Evolutionary conservation across 2,329 filamentous ascomycete genomes (phyloP).

Genomic region (Beauveria sp.): DNA sequence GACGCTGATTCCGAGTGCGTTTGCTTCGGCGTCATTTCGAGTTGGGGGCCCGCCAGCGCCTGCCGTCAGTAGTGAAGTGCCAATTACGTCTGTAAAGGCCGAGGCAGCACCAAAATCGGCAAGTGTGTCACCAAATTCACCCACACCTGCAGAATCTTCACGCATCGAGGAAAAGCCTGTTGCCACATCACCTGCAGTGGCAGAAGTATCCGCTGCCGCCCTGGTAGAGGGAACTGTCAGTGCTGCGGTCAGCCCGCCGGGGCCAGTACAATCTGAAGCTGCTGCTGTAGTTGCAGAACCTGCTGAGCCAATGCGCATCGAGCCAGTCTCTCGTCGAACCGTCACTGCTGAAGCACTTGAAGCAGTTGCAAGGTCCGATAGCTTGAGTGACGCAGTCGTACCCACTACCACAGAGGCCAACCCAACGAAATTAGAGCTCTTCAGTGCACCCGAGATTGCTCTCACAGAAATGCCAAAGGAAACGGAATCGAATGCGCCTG

Average conservation of each 20-base stretch:
- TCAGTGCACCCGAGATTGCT: background rate
- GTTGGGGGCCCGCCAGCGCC: constrained; percentile 1
- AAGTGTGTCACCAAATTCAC: no score
- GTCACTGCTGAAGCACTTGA: background rate
- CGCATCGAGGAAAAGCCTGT: background rate
- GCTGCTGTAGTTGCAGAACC: background rate
- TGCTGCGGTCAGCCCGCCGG: background rate
- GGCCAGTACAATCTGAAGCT: background rate
- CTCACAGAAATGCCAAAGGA: background rate
- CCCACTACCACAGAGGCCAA: background rate
- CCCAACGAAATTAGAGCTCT: background rate
- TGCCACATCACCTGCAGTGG: background rate
- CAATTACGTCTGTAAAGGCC: background rate
- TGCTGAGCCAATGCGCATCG: background rate
- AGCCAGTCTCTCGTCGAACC: background rate
- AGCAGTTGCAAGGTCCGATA: background rate
- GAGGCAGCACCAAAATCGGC: background rate
- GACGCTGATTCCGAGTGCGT: constrained; percentile 13
- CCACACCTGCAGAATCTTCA: background rate
- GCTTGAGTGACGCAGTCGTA: background rate
- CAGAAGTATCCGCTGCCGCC: background rate
- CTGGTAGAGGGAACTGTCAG: background rate
- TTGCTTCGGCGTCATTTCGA: constrained; percentile 14
- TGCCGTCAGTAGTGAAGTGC: background rate
- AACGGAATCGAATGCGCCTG: background rate